A percentile compares a stretch with the other conserved stretches of the same genome.
Evolutionary conservation across 179 eudicot species (phyloP).

Genomic region (Nepenthes alata): DNA sequence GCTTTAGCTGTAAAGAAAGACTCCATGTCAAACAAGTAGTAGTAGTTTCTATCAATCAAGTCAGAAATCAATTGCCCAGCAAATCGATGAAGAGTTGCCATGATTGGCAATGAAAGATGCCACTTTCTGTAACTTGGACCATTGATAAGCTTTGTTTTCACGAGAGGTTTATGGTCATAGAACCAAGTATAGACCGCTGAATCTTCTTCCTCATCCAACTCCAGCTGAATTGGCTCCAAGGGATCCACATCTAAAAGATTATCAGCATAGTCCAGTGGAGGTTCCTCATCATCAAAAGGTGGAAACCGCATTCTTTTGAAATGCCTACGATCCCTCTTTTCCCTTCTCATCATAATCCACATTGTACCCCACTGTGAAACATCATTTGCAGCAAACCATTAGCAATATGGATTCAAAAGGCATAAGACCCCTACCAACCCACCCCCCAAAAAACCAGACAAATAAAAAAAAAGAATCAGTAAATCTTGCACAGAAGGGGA

Average conservation of each 20-base stretch:
- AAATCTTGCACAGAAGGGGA: too few species aligned
- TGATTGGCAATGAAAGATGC: conserved; percentile 95
- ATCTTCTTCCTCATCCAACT: conserved; percentile 96
- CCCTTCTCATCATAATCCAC: conserved; percentile 99
- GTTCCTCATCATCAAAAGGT: conserved; percentile 98
- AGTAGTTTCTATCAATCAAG: conserved; percentile 73
- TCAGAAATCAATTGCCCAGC: conserved; percentile 86
- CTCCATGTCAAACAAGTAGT: conserved; percentile 96
- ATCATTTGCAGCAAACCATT: background rate
- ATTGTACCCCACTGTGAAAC: conserved; percentile 78
- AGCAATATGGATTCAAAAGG: background rate
- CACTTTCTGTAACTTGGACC: conserved; percentile 96
- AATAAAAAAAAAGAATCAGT: too few species aligned
- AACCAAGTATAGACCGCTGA: conserved; percentile 93
- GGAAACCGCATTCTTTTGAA: conserved; percentile 98
- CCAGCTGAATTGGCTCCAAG: conserved; percentile 90
- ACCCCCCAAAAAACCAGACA: too few species aligned
- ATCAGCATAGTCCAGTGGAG: conserved; percentile 97
- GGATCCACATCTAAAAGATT: conserved; percentile 97
- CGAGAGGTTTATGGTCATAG: conserved; percentile 92
- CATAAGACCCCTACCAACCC: too few species aligned
- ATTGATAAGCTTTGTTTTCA: conserved; percentile 87
- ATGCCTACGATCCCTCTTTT: conserved; percentile 91
- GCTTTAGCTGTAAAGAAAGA: conserved; percentile 98
- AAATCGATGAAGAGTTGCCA: conserved; percentile 95